A percentile compares a stretch with the other conserved stretches of the same genome.
Evolutionary conservation across 139 green algal species (phyloP).

Genomic region (Raphidocelis subcapitata): DNA sequence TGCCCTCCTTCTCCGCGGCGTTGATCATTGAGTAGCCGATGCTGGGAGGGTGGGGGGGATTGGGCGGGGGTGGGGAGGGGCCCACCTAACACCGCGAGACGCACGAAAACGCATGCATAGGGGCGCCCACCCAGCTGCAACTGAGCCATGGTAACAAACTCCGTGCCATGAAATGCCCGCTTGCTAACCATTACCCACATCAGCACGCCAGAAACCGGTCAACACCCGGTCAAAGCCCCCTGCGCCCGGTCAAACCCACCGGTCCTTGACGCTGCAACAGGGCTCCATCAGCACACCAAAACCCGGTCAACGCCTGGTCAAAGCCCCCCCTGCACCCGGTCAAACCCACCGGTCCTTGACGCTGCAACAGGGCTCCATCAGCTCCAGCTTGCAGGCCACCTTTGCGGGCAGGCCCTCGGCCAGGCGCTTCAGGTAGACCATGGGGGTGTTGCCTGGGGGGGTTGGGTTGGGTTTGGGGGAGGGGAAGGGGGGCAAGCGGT

Average conservation of each 20-base stretch:
- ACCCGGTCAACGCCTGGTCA: not conserved
- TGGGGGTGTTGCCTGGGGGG: constrained; percentile 86
- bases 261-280: too few species aligned
- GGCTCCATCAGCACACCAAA: not conserved
- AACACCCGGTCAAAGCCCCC: too few species aligned
- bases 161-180: not conserved
- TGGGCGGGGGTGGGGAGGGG: not conserved
- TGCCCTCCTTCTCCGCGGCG: constrained; percentile 81
- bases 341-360: constrained; percentile 77
- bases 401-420: constrained; percentile 50
- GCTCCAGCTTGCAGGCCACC: constrained; percentile 86
- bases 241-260: not conserved
- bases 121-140: not conserved
- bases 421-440: constrained; percentile 90
- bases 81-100: not conserved
- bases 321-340: not conserved
- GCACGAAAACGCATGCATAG: not conserved
- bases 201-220: not conserved
- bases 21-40: constrained; percentile 95
- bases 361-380: constrained; percentile 85
- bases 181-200: not conserved
- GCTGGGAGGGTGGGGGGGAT: constrained; percentile 23
- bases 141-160: not conserved
- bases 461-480: too few species aligned
- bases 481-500: not conserved